Base-by-base conservation (phyloP, 192 early-diverging fungal species). In the Backusella circina region DNA sequence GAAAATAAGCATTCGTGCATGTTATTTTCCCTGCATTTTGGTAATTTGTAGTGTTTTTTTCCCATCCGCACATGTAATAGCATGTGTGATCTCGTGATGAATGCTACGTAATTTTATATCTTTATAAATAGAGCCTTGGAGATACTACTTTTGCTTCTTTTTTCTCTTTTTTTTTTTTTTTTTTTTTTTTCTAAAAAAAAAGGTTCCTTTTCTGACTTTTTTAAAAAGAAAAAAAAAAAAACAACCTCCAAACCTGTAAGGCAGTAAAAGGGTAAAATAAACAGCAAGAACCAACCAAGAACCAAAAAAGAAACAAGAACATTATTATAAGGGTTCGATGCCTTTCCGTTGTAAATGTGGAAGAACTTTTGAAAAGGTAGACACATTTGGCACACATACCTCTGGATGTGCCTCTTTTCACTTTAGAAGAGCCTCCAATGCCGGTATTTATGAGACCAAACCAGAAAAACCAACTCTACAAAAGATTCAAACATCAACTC, bases 341-440 rank as follows among this genome's bases (percentile, higher is more conserved):
- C 82, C 82, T 18, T 83, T 83, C 67, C 75, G 78, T 71, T 83
- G 82, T 57, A 79, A 79, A 77, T 83, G 82, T 70, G 82, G 82
- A 71, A 75, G 76, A 77, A 83, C 82, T 21, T 83, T 80, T 72
- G 82, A 83, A 67, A 79, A 79, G 67, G 67, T 72, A 2, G 82
- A 83, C 67, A 67, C 82, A 1, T 83, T 83, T 72, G 71, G 75
- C 13, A 64, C 72, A 26, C 82, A 83, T 57, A 80, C 82, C 1
- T 83, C 78, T 32, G 70, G 75, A 26, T 83, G 82, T 68, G 75
- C 82, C n/a, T 70, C 70, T n/a, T 83, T 83, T 69, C 82, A 83
- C 38, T 61, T 50, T 32, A 65, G 75, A 41, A 67, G 75, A 23
- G 70, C 75, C 47, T 75, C 77, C 65, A 65, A 77, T 54, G 75